Evolutionary conservation across 805 yeast species (phyloP).

Genomic region (Komagataella kurtzmanii): DNA sequence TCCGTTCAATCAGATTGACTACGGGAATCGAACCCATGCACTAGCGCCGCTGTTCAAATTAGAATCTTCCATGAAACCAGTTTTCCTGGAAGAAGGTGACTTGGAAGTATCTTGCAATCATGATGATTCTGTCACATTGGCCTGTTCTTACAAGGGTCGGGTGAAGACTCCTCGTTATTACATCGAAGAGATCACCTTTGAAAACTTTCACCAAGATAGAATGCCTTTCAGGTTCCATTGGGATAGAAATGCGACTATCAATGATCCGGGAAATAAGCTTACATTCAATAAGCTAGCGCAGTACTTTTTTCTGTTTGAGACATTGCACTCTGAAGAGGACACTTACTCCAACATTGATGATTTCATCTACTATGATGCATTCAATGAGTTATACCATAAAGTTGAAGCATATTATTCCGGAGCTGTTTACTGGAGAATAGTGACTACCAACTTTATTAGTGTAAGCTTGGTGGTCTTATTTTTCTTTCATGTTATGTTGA

Average conservation of each 20-base stretch:
- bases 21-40: constrained; percentile 1
- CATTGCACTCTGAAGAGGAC: constrained; percentile 1
- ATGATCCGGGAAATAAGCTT: not conserved
- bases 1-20: not conserved
- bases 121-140: not conserved
- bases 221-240: not conserved
- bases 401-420: not conserved
- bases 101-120: constrained; percentile 3
- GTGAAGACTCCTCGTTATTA: constrained; percentile 5
- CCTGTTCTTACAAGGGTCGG: constrained; percentile 3
- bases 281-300: constrained; percentile 1
- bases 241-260: not conserved
- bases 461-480: not conserved
- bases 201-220: constrained; percentile 2
- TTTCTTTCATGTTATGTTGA: not conserved
- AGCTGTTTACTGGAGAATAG: not conserved
- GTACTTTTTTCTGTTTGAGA: constrained; percentile 5
- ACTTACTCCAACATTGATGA: constrained; percentile 1
- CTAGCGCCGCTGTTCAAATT: constrained; percentile 2
- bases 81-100: constrained; percentile 5
- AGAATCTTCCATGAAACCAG: constrained; percentile 4
- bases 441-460: not conserved
- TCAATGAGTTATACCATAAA: constrained; percentile 1
- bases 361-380: constrained; percentile 2
- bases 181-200: constrained; percentile 3